phyloP scores from a whole-genome alignment of 495 filamentous ascomycete genomes.

The Annulohypoxylon stygium region DNA sequence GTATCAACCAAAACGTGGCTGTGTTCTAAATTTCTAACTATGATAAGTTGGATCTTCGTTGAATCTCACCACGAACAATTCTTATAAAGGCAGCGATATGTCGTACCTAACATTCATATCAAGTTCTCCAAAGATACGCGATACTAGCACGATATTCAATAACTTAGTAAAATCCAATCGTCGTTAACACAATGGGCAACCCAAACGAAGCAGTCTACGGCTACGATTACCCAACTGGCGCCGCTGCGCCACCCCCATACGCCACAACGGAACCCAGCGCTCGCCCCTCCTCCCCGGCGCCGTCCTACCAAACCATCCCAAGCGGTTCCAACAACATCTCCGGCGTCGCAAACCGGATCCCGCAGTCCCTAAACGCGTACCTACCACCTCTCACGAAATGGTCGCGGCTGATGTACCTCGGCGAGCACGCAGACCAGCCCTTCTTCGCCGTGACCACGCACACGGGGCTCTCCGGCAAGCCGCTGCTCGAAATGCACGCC shows the following conservation, averaged over 20 bases:
- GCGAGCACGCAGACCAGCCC: conserved; percentile 40
- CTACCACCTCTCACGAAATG: conserved; percentile 5
- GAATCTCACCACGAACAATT: not conserved
- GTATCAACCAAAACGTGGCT: conserved; percentile 6
- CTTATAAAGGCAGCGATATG: not conserved
- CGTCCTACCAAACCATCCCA: conserved; percentile 21
- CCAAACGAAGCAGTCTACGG: conserved; percentile 15
- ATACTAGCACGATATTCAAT: not conserved
- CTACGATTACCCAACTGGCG: not conserved
- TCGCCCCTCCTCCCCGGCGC: not conserved
- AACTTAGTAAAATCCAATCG: not conserved
- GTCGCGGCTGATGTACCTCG: conserved; percentile 37
- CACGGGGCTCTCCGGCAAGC: conserved; percentile 33
- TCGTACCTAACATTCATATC: not conserved
- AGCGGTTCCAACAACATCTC: conserved; percentile 2
- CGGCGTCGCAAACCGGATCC: conserved; percentile 35
- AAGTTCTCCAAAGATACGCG: not conserved
- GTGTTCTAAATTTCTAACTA: not conserved
- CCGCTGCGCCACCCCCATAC: conserved; percentile 24
- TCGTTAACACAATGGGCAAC: conserved; percentile 25
- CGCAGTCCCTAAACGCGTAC: conserved; percentile 47
- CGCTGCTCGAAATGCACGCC: conserved; percentile 40
- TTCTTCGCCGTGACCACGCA: conserved; percentile 39
- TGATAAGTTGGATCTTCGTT: not conserved
- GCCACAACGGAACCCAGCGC: not conserved